phyloP scores from a whole-genome alignment of 108 stramenopile species.

The Skeletonema marinoi region DNA sequence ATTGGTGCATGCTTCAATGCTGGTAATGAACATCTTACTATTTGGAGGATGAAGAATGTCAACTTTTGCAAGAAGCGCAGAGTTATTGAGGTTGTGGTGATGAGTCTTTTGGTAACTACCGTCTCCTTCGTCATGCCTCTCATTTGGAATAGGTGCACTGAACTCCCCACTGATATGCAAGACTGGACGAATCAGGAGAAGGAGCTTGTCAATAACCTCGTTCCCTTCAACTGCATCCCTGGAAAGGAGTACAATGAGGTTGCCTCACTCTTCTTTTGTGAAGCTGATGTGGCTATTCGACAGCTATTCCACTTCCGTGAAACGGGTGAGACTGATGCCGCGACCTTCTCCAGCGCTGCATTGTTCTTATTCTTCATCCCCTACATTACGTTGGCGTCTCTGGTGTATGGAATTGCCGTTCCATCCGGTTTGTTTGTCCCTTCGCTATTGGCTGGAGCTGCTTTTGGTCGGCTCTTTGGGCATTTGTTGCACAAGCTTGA shows the following conservation, averaged over 20 bases:
- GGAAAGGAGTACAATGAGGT: constrained; percentile 97
- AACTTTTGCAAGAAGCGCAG: constrained; percentile 72
- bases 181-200: constrained; percentile 96
- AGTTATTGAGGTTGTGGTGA: constrained; percentile 77
- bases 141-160: constrained; percentile 89
- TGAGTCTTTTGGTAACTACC: constrained; percentile 72
- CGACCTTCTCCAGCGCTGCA: constrained; percentile 92
- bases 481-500: constrained; percentile 96
- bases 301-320: constrained; percentile 97
- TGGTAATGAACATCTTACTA: constrained; percentile 88
- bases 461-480: constrained; percentile 93
- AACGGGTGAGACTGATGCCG: constrained; percentile 82
- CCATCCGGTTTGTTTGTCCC: constrained; percentile 94
- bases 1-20: constrained; percentile 97
- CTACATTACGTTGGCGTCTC: constrained; percentile 83
- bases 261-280: constrained; percentile 92
- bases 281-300: constrained; percentile 94
- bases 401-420: constrained; percentile 93
- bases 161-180: constrained; percentile 91
- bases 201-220: constrained; percentile 87
- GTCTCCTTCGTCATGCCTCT: constrained; percentile 88
- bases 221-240: constrained; percentile 87
- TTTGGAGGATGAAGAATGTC: constrained; percentile 88
- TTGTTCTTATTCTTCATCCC: constrained; percentile 94
- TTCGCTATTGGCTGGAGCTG: constrained; percentile 84